Evolutionary conservation across 495 filamentous ascomycete species (phyloP), one percentile per base, ranked within the genome.

Genomic region (Talaromyces adpressus): DNA sequence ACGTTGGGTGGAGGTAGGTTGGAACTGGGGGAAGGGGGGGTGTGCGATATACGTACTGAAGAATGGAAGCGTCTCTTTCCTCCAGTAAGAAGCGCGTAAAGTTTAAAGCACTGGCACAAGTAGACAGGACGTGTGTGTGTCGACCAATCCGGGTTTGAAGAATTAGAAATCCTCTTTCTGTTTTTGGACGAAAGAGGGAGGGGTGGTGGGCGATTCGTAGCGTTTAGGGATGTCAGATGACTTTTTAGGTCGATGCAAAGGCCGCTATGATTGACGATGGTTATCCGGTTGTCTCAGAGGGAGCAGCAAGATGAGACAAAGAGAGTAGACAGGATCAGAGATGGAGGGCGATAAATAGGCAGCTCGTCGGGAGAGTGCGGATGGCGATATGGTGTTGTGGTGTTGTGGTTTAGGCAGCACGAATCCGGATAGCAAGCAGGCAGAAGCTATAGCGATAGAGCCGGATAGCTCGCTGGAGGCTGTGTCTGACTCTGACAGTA

Each of bases 221-320:
- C 56, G 56, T 36, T 20, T 52, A 52, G 56, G 56, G 56, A 58
- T 58, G 56, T 58, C 56, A 58, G 56, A 58, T 58, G 56, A 58
- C 52, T 56, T 16, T 56, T 27, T 22, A 47, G 59, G 59, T 49
- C 18, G 25, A 61, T 61, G 59, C 20, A 41, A 36, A 25, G 22
- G 7, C 36, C n/a, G 59, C 16, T 25, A 56, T 56, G 9, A 16
- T 23, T 27, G 52, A 56, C 52, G 52, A 56, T n/a, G 27, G n/a
- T 29, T 56, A 56, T 56, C 52, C 7, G 52, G 52, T 56, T 41
- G 52, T 56, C 52, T 56, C 52, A 56, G 52, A 22, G 8, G 18
- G 8, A 53, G 49, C 11, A 7, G 23, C 23, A 23, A 56, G 52
- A 53, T 53, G 23, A 53, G 18, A 29, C 27, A 56, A 56, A 14